phyloP scores from a whole-genome alignment of 495 filamentous ascomycete species.

The Hypoxylon rickii region DNA sequence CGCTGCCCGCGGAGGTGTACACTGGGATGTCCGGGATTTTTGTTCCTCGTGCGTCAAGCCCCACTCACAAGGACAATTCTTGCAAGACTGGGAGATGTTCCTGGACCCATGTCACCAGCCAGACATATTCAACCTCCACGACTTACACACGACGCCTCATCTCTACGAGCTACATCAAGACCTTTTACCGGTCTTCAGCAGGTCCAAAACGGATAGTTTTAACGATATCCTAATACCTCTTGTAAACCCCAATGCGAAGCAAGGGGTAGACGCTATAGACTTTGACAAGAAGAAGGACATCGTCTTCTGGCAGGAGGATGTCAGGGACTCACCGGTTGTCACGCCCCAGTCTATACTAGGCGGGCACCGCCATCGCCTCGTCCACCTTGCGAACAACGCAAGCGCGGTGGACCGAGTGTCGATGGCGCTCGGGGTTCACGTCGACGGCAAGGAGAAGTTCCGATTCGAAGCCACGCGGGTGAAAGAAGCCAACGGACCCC shows the following conservation, averaged over 20 bases:
- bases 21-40: slow-evolving; percentile 58
- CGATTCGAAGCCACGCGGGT: slow-evolving; percentile 40
- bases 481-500: slow-evolving; percentile 40
- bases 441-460: slow-evolving; percentile 35
- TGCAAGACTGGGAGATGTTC: slow-evolving; percentile 66
- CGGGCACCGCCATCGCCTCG: slow-evolving; percentile 62
- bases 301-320: slow-evolving; percentile 67
- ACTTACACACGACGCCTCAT: slow-evolving; percentile 68
- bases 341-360: slow-evolving; percentile 43
- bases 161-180: slow-evolving; percentile 64
- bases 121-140: slow-evolving; percentile 74
- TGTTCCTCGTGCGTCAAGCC: slow-evolving; percentile 66
- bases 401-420: slow-evolving; percentile 40
- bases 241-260: slow-evolving; percentile 72
- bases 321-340: slow-evolving; percentile 37
- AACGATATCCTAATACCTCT: slow-evolving; percentile 82
- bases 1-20: slow-evolving; percentile 54
- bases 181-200: slow-evolving; percentile 74
- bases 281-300: slow-evolving; percentile 59
- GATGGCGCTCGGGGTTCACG: slow-evolving; percentile 43
- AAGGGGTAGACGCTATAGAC: slow-evolving; percentile 37
- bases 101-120: slow-evolving; percentile 78
- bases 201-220: slow-evolving; percentile 67
- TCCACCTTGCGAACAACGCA: slow-evolving; percentile 62
- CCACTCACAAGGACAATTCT: slow-evolving; percentile 70